Evolutionary conservation across 2,329 filamentous ascomycete species (phyloP), one percentile per base, ranked within the genome.

Genomic region (Alternaria sp.): DNA sequence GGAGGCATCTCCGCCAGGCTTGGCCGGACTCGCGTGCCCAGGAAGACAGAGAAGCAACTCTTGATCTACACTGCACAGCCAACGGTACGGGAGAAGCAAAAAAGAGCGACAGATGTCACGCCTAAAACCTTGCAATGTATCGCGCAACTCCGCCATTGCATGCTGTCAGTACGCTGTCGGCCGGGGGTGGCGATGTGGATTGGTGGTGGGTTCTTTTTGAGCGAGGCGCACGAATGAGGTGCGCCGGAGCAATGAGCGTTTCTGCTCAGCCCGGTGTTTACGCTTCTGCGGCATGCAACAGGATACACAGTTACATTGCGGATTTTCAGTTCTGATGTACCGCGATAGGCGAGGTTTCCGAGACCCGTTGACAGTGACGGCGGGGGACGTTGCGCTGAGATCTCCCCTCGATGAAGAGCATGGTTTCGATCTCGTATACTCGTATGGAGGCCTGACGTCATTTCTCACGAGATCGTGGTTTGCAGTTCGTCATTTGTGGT

Each of bases 371-470:
- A 54, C 20, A 33, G 51, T 60, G 58, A 60, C 58, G 55, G 58
- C 58, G 58, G 58, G 43, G 51, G 54, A 55, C 58, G 58, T 60
- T 60, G 51, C 33, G 20, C 58, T 53, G 50, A 54, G 41, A 26
- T 47, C 30, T 53, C 28, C 21, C 49, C 10, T 33, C 18, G 28
- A 6, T 45, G 28, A 56, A 18, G 21, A 21, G n/a, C 11, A 14
- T 33, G 9, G 15, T 37, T 33, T 41, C 43, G n/a, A 23, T 25
- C 9, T 15, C 23, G 43, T 25, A 11, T 21, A n/a, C 5, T 20
- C 23, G 43, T 25, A 11, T 21, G 12, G 28, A 47, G 3, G 18
- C 2, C 6, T 60, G 51, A 60, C 51, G 43, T 60, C 51, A 56
- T 47, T 10, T 20, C 8, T 18, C 12, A 28, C 28, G 15, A 21